These are phyloP conservation scores for Boletus pseudopeckii DNA, from an alignment of 768 basidiomycete species.

Conservation along the genomic window DNA sequence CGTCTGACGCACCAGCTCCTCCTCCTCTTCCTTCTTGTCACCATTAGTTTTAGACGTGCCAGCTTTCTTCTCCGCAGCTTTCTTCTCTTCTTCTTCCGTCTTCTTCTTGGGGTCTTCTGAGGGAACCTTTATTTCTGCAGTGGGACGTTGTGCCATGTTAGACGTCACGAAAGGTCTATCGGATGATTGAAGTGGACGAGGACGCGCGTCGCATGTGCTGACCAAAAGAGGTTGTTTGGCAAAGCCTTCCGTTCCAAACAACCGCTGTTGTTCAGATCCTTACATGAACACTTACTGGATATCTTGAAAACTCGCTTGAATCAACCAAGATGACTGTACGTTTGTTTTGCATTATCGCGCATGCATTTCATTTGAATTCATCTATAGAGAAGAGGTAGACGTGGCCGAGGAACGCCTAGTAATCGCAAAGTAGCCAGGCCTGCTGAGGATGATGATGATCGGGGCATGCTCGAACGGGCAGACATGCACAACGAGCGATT, in stretches of 20 bases:
- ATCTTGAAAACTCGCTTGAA: neutral
- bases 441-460: constrained; percentile 38
- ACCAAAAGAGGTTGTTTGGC: constrained; percentile 32
- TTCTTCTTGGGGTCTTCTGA: constrained; percentile 79
- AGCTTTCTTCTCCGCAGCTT: constrained; percentile 47
- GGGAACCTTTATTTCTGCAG: constrained; percentile 58
- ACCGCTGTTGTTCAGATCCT: constrained; percentile 8
- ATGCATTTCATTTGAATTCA: neutral
- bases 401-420: constrained; percentile 9
- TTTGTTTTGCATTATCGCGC: neutral
- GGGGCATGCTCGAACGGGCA: constrained; percentile 48
- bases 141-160: constrained; percentile 56
- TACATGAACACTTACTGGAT: neutral
- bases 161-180: constrained; percentile 8
- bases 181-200: constrained; percentile 9
- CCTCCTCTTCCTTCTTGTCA: constrained; percentile 55
- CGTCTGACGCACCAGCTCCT: constrained; percentile 65
- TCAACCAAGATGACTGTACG: constrained; percentile 19
- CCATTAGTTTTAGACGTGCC: constrained; percentile 55
- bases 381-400: constrained; percentile 20
- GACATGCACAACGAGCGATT: constrained; percentile 74
- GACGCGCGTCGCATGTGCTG: constrained; percentile 30
- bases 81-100: constrained; percentile 42
- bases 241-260: constrained; percentile 33
- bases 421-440: constrained; percentile 8